Evolutionary conservation across 225 moss, liverwort and hornwort species (phyloP).

Genomic region (Anthoceros angustus): DNA sequence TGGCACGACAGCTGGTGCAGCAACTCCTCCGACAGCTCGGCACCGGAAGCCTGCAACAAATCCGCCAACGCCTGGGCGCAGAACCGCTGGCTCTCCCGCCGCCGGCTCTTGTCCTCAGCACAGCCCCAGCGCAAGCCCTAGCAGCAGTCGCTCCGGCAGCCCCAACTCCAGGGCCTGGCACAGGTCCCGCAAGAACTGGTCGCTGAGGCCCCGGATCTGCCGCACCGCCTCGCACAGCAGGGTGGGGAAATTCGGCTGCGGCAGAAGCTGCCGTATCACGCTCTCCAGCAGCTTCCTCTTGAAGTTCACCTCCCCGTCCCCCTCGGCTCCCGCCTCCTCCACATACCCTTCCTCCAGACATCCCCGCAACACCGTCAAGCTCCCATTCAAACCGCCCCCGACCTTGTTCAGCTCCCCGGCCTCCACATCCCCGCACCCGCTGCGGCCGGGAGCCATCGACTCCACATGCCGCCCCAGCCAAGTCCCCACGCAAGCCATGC

Average conservation of each 20-base stretch:
- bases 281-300: constrained; percentile 68
- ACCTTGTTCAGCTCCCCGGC: background rate
- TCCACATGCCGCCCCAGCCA: too few relatives aligned
- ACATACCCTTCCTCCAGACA: constrained; percentile 86
- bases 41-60: background rate
- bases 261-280: constrained; percentile 54
- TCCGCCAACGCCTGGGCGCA: background rate
- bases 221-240: constrained; percentile 81
- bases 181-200: constrained; percentile 63
- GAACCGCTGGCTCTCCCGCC: constrained; percentile 47
- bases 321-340: constrained; percentile 61
- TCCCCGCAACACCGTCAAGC: constrained; percentile 66
- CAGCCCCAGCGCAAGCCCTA: constrained; percentile 74
- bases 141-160: constrained; percentile 61
- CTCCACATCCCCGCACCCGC: background rate
- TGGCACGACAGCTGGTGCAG: background rate
- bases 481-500: too few relatives aligned
- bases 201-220: constrained; percentile 43
- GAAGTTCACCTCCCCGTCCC: constrained; percentile 32
- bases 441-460: too few relatives aligned
- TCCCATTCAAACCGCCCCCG: constrained; percentile 63
- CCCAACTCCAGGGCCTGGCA: constrained; percentile 56
- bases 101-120: constrained; percentile 62
- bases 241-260: constrained; percentile 73
- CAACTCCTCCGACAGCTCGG: constrained; percentile 1